These are phyloP conservation scores for Sporodiniella umbellata DNA, from an alignment of 371 early-diverging fungal genomes.

Conservation along the genomic window DNA sequence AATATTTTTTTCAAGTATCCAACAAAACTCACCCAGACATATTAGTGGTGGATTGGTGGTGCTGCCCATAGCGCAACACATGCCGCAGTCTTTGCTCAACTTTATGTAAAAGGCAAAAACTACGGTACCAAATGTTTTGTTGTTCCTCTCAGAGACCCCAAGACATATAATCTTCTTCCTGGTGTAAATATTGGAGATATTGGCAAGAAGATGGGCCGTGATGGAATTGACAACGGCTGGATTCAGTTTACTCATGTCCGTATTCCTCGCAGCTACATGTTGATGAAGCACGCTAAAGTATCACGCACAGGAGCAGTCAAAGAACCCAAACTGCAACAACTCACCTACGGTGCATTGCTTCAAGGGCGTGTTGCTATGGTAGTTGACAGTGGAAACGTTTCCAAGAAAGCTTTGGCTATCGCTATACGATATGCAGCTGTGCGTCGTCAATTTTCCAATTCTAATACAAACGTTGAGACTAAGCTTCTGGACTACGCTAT, in stretches of 20 bases:
- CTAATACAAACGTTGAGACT: constrained; percentile 60
- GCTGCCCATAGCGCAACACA: constrained; percentile 87
- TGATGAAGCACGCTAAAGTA: constrained; percentile 94
- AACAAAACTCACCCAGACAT: neutral
- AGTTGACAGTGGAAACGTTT: constrained; percentile 80
- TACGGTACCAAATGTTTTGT: constrained; percentile 81
- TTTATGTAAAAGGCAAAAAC: constrained; percentile 71
- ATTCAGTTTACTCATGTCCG: constrained; percentile 82
- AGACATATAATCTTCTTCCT: constrained; percentile 54
- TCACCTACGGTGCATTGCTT: constrained; percentile 87
- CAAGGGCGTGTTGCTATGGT: constrained; percentile 91
- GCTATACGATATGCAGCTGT: constrained; percentile 90
- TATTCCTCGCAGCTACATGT: constrained; percentile 78
- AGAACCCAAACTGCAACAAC: constrained; percentile 59
- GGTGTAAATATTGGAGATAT: constrained; percentile 71
- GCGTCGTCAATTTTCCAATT: constrained; percentile 79
- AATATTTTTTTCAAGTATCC: neutral
- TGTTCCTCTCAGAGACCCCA: constrained; percentile 67
- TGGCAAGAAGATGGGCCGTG: constrained; percentile 79
- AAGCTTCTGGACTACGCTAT: constrained; percentile 90
- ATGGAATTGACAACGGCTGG: constrained; percentile 85
- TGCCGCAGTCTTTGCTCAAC: constrained; percentile 76
- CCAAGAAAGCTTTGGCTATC: constrained; percentile 89
- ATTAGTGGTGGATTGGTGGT: constrained; percentile 98
- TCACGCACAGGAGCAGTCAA: constrained; percentile 69